Evolutionary conservation across 805 yeast genomes (phyloP), one percentile per base, ranked within the genome.

Genomic region (Tetrapisispora namnaoensis): DNA sequence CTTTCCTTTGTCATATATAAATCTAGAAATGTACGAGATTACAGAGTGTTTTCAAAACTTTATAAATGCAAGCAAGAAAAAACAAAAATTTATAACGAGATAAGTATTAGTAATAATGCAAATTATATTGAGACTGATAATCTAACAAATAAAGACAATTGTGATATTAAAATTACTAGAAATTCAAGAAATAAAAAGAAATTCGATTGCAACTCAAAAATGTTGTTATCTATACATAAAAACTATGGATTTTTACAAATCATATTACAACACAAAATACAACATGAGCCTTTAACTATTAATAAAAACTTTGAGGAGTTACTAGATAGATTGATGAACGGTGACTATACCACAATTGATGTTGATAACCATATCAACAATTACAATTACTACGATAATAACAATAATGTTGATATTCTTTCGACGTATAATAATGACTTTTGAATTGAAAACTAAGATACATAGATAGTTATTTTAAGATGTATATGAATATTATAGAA

Each of bases 51-150:
- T 30, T 42, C 44, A 18, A 42, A 42, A 30, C 44, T 42, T 11
- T 42, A 42, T 42, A 42, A 30, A 20, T 42, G 44, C 20, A 42
- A 30, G 14, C 44, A 42, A 42, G 44, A 42, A 42, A 42, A 30
- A 42, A 24, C 14, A 18, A 42, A 20, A n/a, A 9, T n/a, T 2
- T 28, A n/a, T 18, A 30, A 17, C 14, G n/a, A 42, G 2, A 16
- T 14, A n/a, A 14, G 14, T 7, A 10, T 20, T 11, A 24, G 17
- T 28, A 24, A 28, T 17, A 27, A 20, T 18, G 30, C 11, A 27
- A 20, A 17, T n/a, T 20, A 17, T 38, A 20, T 20, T 30, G 20
- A 28, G 2, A 42, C 18, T 21, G 20, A 42, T 18, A 3, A 14
- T 17, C 4, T 28, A 28, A 22, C 11, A 13, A 38, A 20, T 38